A percentile compares a stretch with the other conserved stretches of the same genome.
Conservation (phyloP, 805 yeast species). For the Candida ascalaphidarum region DNA sequence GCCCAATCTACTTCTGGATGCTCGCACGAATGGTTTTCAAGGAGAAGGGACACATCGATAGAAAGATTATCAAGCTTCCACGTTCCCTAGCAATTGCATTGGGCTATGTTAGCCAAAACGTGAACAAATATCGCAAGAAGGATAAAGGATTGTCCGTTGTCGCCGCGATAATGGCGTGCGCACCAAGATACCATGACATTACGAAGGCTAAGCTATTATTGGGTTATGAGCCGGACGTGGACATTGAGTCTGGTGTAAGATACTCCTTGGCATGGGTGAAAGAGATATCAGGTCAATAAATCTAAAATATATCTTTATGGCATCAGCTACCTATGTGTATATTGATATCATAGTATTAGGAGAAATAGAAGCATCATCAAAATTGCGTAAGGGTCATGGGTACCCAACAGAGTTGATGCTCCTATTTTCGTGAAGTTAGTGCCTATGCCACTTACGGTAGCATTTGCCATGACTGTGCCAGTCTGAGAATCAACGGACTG, state of each 20-base stretch:
- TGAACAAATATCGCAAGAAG: slow-evolving; percentile 62
- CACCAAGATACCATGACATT: slow-evolving; percentile 88
- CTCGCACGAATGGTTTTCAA: slow-evolving; percentile 96
- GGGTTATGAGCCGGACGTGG: slow-evolving; percentile 76
- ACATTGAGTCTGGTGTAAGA: slow-evolving; percentile 69
- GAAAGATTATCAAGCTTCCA: slow-evolving; percentile 55
- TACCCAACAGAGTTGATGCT: background rate
- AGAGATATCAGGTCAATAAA: slow-evolving; percentile 32
- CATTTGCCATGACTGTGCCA: too few relatives aligned
- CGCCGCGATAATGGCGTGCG: slow-evolving; percentile 88
- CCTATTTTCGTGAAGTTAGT: background rate
- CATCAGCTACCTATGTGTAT: too few relatives aligned
- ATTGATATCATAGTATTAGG: too few relatives aligned
- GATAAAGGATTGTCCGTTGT: slow-evolving; percentile 95
- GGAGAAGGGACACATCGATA: slow-evolving; percentile 82
- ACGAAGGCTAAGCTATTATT: slow-evolving; percentile 71
- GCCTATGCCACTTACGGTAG: too few relatives aligned
- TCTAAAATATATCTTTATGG: too few relatives aligned
- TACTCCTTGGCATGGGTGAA: slow-evolving; percentile 85
- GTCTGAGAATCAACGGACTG: too few relatives aligned
- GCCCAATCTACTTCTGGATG: slow-evolving; percentile 96
- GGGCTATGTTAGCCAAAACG: slow-evolving; percentile 74
- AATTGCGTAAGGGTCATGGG: background rate
- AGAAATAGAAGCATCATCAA: background rate
- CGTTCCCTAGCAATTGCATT: slow-evolving; percentile 71